Base-by-base conservation (phyloP, 1,284 basidiomycete species). In the Rhodotorula sp. region DNA sequence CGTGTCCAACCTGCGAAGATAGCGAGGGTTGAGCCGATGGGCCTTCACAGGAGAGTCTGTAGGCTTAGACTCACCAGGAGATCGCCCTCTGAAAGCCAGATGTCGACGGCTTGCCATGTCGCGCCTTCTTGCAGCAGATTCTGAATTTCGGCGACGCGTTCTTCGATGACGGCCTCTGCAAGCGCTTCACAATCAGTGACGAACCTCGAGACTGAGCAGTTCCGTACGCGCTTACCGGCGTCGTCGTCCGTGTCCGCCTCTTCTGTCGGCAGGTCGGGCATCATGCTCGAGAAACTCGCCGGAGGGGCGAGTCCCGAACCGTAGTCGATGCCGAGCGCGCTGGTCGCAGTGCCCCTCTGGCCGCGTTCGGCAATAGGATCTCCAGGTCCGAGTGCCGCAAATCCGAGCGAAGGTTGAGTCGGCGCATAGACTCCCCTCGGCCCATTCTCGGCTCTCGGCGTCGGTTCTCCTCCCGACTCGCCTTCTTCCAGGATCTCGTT, bases 1-100 rank as follows among this genome's bases (percentile, higher is more conserved):
- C 47, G 1, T 45, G 28, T 2, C 61, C 72, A 34, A 71, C 71
- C 71, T 67, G 59, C 23, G 3, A 8, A 23, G 16, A 15, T 2
- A 2, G 26, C 12, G 23, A 18, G 43, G 23, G 45, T 58, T 28
- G 48, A 28, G 14, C 18, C 21, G 15, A 23, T 1, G 2, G 3
- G 14, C 23, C 7, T 10, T 7, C 2, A 34, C 16, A 10, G 2
- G 38, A 43, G 38, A 43, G 38, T 15, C 7, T 49, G n/a, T 2
- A 21, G 10, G 19, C 28, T 5, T 5, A 15, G 26, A 5, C 68
- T 23, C 28, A 72, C 72, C n/a, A 73, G 67, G 1, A 71, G 48
- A 23, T 73, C 69, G 2, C 69, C 72, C 18, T 73, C 62, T 5
- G 52, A 60, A 16, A 73, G 67, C 69, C 66, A 71, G 38, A 73